Evolutionary conservation across 345 rosid genomes (phyloP), one percentile per base, ranked within the genome.

Genomic region (Mangifera indica): DNA sequence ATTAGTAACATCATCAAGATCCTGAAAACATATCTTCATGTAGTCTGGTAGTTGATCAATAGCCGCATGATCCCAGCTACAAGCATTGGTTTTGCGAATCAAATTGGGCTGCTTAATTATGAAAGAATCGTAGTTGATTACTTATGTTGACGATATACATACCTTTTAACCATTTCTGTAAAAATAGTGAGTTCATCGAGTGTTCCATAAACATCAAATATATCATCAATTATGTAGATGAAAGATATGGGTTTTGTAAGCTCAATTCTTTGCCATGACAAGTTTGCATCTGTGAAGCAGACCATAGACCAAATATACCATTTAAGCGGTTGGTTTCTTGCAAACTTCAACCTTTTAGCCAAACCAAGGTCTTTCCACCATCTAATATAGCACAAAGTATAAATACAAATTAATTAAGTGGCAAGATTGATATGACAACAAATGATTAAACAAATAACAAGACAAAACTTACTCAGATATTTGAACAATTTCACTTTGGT

Each of bases 361-460:
- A 87, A 76, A 34, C 84, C 86, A 3, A 83, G 73, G 3, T 78
- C 83, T 70, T 75, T 74, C 94, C 94, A 89, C 91, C 94, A 89
- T 57, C 94, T 89, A 66, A 66, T 11, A 71, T 15, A 14, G 66
- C 18, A 49, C 9, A n/a, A 2, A 42, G 44, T n/a, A 2, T 18
- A 13, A 17, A 40, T 55, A 3, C 6, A 49, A 40, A 53, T 63
- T 53, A 7, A n/a, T n/a, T n/a, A n/a, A 26, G 1, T 5, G 70
- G 21, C 4, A 11, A 57, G 18, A 52, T 61, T 51, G 40, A 48
- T 40, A 24, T 15, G 56, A 45, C 22, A 7, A 52, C 42, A 21
- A 0, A 34, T 46, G n/a, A 18, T 2, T 61, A 65, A 15, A 22
- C 5, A 65, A 9, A 5, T 4, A n/a, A 21, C 4, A 24, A 34